Evolutionary conservation across 176 grass and related monocot genomes (phyloP), one percentile per base, ranked within the genome.

Genomic region (Zoysia pacifica): DNA sequence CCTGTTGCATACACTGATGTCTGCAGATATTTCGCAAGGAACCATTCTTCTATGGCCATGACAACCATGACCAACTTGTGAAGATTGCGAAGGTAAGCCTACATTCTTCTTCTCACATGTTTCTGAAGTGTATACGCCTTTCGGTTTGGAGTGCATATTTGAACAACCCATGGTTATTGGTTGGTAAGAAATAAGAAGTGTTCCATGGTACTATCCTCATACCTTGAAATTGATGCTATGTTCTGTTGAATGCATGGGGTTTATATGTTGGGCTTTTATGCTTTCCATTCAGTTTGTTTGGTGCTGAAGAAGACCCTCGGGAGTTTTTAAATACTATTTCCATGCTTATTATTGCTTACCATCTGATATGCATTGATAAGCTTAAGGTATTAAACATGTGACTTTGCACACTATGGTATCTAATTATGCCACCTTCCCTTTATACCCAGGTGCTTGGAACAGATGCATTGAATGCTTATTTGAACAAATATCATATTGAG

Each of bases 1-100:
- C 52, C 69, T 68, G 14, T 81, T 62, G 40, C n/a, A 47, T 64
- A 28, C 80, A 36, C 47, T 90, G 44, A 53, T 94, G 72, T 43
- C 79, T 86, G 61, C 78, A 99, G 97, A 96, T 99, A 86, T 99
- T 99, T 84, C 97, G 97, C 71, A 99, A 99, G 88, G 97, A 99
- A 54, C 97, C 97, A 18, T 99, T 99, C 80, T 99, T 99, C 89
- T 95, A 99, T 91, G 97, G 97, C 5, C 90, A 95, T 75, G 97
- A 99, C 69, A 99, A 99, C 81, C 97, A 93, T 55, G 97, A 99
- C 65, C 97, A 99, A 43, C 97, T 99, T 75, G 93, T 99, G 38
- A 99, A 96, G 86, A 99, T 99, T 76, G 93, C 90, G 44, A 99
- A 95, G 90, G 96, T 99, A 69, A 58, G 67, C 15, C 42, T 76